Evolutionary conservation across 768 basidiomycete species (phyloP), one percentile per base, ranked within the genome.

Genomic region (Tubosaeta sp.): DNA sequence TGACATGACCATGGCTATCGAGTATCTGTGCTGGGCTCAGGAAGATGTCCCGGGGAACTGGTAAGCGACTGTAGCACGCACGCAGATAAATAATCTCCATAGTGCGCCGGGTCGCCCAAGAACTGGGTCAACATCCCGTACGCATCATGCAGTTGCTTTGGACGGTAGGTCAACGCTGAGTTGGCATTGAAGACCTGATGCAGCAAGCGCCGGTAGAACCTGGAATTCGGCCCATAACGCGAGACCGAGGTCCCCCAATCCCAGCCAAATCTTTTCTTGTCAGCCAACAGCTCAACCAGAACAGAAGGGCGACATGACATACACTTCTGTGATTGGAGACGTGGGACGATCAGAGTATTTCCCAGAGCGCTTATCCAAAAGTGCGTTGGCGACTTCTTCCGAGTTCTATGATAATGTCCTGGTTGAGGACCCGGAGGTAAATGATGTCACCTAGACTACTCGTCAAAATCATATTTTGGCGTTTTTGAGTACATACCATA

Each of bases 291-390:
- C 6, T 31, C 5, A 39, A 38, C 22, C n/a, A 2, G 19, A 9
- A 38, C n/a, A 25, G 11, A 34, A 2, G 19, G 16, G 44, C n/a
- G 13, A 34, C 6, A 37, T 4, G 12, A 50, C 55, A 26, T 29
- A 54, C 62, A 61, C 5, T 1, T 50, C 49, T 7, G 47, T 46
- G 13, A n/a, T 16, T 17, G 48, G 19, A 11, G 33, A 42, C 4
- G 11, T 11, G 9, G 63, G 48, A 6, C 60, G 46, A 44, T 57
- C 55, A 43, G 79, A 83, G 59, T 82, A 83, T 19, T 77, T 77
- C 10, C 74, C 60, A 43, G 80, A 76, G 32, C 77, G 73, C 59
- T 73, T 78, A 34, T 83, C 81, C 27, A 83, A 63, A 27, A 83
- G 64, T 41, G 79, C 78, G 22, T 69, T 68, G 29, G 73, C 74